Base-by-base conservation (phyloP, 1,284 basidiomycete species). In the Moesziomyces sp. region DNA sequence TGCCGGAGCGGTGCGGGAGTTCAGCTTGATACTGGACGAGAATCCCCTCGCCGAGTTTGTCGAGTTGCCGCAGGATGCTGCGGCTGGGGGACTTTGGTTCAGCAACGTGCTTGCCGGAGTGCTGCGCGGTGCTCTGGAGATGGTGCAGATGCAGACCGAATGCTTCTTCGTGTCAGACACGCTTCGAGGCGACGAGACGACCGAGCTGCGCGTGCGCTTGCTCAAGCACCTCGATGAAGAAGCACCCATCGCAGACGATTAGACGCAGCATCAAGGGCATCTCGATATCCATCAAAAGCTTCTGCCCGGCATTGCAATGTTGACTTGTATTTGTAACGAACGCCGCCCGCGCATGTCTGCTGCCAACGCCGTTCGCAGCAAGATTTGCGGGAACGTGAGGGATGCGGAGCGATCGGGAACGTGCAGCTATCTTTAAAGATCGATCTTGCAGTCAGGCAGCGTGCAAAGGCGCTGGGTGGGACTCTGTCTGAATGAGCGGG, bases 141-240 rank as follows among this genome's bases (percentile, higher is more conserved):
- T 99, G 97, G 97, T 97, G 78, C 96, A 99, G 85, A 93, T 98
- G 89, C 95, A 97, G 85, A 94, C 97, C 13, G 91, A 94, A 73
- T 91, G 90, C 19, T 89, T 90, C 54, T 99, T 99, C 85, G 84
- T 97, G 18, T 93, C 93, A 3, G 97, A 99, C 79, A 89, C 91
- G 14, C 87, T 99, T 66, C 87, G 93, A 63, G 97, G 97, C 1
- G 96, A 98, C 82, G 96, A 98, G 78, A 90, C 87, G 65, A 99
- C 97, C 11, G 95, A 97, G 85, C 91, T 99, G 73, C 89, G 92
- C 55, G 95, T 99, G 56, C 91, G 90, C 67, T 86, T 99, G 69
- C 86, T 97, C 63, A 92, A 94, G 83, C 92, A 96, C 83, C 86
- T 99, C 71, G 96, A 99, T 82, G 97, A 99, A 85, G 95, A 99